phyloP scores from a whole-genome alignment of 2,329 filamentous ascomycete genomes.

The Pyrenophora seminiperda region DNA sequence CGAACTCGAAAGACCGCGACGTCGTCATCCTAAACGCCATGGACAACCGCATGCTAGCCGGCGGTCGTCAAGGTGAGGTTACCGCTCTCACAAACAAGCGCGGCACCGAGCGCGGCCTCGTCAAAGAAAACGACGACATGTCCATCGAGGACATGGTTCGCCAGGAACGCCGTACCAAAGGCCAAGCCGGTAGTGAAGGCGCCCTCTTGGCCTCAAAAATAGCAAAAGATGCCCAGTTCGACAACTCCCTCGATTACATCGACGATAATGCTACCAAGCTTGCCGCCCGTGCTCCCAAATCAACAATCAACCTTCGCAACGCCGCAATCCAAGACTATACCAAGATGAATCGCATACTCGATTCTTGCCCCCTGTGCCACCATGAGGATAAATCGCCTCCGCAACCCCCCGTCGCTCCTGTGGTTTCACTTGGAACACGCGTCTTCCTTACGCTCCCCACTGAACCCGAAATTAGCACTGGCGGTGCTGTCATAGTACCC shows the following conservation, averaged over 20 bases:
- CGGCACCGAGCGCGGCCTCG: slow-evolving; percentile 79
- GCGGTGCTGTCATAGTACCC: slow-evolving; percentile 86
- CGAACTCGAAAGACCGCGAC: slow-evolving; percentile 63
- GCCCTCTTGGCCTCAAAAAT: slow-evolving; percentile 87
- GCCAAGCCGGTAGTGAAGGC: slow-evolving; percentile 78
- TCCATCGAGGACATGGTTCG: slow-evolving; percentile 94
- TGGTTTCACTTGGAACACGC: slow-evolving; percentile 83
- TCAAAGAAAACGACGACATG: slow-evolving; percentile 95
- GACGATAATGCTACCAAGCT: slow-evolving; percentile 95
- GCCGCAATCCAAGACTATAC: slow-evolving; percentile 86
- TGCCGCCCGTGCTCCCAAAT: slow-evolving; percentile 84
- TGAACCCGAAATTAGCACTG: slow-evolving; percentile 82
- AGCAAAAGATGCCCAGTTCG: slow-evolving; percentile 88
- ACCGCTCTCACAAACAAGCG: slow-evolving; percentile 78
- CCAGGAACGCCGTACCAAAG: slow-evolving; percentile 85
- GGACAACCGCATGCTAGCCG: slow-evolving; percentile 87
- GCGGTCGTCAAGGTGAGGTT: slow-evolving; percentile 74
- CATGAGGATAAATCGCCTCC: slow-evolving; percentile 79
- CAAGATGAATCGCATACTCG: slow-evolving; percentile 83
- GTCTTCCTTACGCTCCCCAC: slow-evolving; percentile 88
- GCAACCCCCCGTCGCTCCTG: slow-evolving; percentile 74
- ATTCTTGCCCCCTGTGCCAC: slow-evolving; percentile 87
- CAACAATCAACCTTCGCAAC: slow-evolving; percentile 85
- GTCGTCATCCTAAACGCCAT: slow-evolving; percentile 83
- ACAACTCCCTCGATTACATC: slow-evolving; percentile 93